Evolutionary conservation across 2,329 filamentous ascomycete species (phyloP).

Genomic region (Cladosporium halotolerans): DNA sequence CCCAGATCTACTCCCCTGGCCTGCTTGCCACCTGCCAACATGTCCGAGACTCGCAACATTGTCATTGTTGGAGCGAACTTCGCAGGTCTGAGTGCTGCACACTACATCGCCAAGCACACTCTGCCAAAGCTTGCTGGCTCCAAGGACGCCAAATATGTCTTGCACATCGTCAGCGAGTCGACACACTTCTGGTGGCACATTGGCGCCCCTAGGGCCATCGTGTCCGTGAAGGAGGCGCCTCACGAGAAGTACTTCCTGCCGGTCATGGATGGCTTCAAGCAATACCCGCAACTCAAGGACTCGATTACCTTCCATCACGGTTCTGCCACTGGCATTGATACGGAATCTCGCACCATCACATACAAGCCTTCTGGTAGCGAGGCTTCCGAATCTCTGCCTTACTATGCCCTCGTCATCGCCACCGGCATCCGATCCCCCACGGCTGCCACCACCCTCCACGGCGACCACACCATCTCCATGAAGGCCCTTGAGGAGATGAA

Average conservation of each 20-base stretch:
- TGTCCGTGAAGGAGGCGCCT: conserved; percentile 43
- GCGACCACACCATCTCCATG: conserved; percentile 27
- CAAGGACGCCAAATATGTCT: conserved; percentile 38
- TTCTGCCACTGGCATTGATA: conserved; percentile 43
- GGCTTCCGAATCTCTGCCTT: conserved; percentile 35
- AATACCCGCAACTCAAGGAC: conserved; percentile 39
- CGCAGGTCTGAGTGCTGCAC: conserved; percentile 46
- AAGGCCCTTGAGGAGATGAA: conserved; percentile 29
- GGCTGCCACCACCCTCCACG: conserved; percentile 40
- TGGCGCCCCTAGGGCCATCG: conserved; percentile 48
- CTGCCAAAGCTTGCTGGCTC: conserved; percentile 35
- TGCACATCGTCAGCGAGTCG: conserved; percentile 51
- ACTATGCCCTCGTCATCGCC: conserved; percentile 52
- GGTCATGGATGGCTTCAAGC: conserved; percentile 45
- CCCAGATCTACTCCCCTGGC: not conserved
- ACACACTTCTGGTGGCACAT: conserved; percentile 48
- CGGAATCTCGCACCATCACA: conserved; percentile 37
- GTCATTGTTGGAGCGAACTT: conserved; percentile 51
- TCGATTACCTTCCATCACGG: conserved; percentile 44
- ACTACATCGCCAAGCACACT: conserved; percentile 49
- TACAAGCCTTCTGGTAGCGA: conserved; percentile 31
- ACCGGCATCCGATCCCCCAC: conserved; percentile 46
- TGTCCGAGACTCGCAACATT: conserved; percentile 37
- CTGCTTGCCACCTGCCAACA: conserved; percentile 7
- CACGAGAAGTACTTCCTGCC: conserved; percentile 45